phyloP scores from a whole-genome alignment of 768 basidiomycete species.

The Collybiopsis luxurians region DNA sequence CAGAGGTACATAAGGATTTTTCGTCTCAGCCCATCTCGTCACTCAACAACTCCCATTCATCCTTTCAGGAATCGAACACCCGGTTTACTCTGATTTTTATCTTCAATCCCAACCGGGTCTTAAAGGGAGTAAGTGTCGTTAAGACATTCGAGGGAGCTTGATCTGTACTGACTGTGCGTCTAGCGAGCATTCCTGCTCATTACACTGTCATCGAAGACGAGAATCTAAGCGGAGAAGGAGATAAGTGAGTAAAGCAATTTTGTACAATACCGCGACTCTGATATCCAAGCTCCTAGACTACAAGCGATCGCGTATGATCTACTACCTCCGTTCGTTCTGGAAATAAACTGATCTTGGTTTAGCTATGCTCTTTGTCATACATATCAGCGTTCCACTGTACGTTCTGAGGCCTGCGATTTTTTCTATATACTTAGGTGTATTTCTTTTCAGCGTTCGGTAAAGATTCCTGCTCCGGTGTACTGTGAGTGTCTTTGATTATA shows the following conservation, averaged over 20 bases:
- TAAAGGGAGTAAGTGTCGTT: slow-evolving; percentile 39
- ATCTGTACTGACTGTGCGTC: neutral
- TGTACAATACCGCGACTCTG: neutral
- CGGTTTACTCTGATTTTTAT: slow-evolving; percentile 60
- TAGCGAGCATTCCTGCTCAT: slow-evolving; percentile 56
- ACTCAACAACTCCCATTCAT: slow-evolving; percentile 5
- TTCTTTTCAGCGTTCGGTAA: slow-evolving; percentile 42
- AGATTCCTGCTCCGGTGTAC: slow-evolving; percentile 71
- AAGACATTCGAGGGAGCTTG: neutral
- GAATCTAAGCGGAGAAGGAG: slow-evolving; percentile 11
- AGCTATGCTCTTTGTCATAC: slow-evolving; percentile 58
- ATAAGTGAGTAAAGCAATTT: slow-evolving; percentile 19
- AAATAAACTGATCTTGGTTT: neutral
- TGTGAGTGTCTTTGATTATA: slow-evolving; percentile 38
- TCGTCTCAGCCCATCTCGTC: slow-evolving; percentile 12
- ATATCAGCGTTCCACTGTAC: slow-evolving; percentile 60
- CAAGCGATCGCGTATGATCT: slow-evolving; percentile 49
- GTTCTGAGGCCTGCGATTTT: slow-evolving; percentile 14
- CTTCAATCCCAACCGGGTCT: slow-evolving; percentile 56
- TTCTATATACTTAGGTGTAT: neutral
- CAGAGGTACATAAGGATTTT: slow-evolving; percentile 19
- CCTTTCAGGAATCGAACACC: slow-evolving; percentile 48
- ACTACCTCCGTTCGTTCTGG: slow-evolving; percentile 1
- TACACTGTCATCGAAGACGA: slow-evolving; percentile 50
- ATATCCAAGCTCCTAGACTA: slow-evolving; percentile 28